phyloP scores from a whole-genome alignment of 768 basidiomycete species.

The Lenzites betulinus region DNA sequence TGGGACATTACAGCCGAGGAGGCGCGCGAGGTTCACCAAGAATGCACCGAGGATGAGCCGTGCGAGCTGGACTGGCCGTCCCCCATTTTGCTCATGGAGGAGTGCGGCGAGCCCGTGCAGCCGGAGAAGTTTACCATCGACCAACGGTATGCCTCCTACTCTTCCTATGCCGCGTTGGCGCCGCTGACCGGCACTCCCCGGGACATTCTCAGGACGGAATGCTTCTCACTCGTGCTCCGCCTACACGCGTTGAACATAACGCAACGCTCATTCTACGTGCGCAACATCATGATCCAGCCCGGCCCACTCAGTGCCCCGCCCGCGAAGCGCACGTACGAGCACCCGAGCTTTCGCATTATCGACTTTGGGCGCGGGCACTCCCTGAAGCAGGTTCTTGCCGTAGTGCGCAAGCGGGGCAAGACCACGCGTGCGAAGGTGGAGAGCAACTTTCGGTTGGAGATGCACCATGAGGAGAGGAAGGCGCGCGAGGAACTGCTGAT shows the following conservation, averaged over 20 bases:
- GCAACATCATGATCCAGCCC: conserved; percentile 47
- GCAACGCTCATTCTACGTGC: conserved; percentile 44
- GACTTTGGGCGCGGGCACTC: conserved; percentile 48
- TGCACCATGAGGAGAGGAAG: background rate
- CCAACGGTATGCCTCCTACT: conserved; percentile 16
- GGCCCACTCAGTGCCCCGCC: conserved; percentile 42
- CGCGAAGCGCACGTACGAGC: conserved; percentile 27
- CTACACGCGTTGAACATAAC: conserved; percentile 42
- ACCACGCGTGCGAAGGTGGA: background rate
- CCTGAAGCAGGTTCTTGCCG: background rate
- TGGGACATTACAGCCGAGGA: background rate
- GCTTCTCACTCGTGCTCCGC: conserved; percentile 40
- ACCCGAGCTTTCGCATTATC: conserved; percentile 48
- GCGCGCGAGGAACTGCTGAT: conserved; percentile 13
- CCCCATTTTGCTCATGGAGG: conserved; percentile 49
- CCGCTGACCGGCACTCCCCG: background rate
- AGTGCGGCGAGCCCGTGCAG: conserved; percentile 44
- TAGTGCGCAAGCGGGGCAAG: background rate
- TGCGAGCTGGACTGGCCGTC: conserved; percentile 26
- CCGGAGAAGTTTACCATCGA: conserved; percentile 25
- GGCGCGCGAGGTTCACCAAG: conserved; percentile 20
- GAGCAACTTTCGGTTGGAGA: background rate
- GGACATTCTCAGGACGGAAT: conserved; percentile 26
- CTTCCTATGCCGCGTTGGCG: background rate
- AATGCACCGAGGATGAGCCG: conserved; percentile 8